These are phyloP conservation scores for Sporothrix inflata DNA, from an alignment of 2,329 filamentous ascomycete genomes.

Conservation along the genomic window DNA sequence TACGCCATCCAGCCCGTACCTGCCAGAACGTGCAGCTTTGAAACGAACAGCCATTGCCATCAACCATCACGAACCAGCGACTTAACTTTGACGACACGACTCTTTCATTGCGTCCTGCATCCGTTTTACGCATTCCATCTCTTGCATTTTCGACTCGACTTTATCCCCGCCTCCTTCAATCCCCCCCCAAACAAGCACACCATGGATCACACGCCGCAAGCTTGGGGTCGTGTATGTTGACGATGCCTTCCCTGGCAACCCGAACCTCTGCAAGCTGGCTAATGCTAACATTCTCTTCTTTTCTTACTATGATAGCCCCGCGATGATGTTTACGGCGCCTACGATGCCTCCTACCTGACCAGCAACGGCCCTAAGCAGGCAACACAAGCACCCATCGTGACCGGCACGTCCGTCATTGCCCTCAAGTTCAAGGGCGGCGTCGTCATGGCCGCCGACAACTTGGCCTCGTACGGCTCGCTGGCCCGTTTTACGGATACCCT, in stretches of 20 bases:
- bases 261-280: not conserved
- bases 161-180: not conserved
- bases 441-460: constrained; percentile 94
- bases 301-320: constrained; percentile 66
- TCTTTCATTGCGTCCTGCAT: not conserved
- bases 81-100: not conserved
- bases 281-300: not conserved
- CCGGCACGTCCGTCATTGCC: constrained; percentile 91
- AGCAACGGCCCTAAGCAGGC: constrained; percentile 73
- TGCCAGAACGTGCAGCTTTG: constrained; percentile 13
- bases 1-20: constrained; percentile 20
- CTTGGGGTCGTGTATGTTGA: constrained; percentile 69
- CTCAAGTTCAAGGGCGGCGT: constrained; percentile 97
- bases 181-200: constrained; percentile 11
- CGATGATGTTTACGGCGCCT: constrained; percentile 94
- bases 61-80: not conserved
- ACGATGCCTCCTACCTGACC: constrained; percentile 85
- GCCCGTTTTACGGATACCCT: constrained; percentile 97
- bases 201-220: constrained; percentile 75
- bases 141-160: not conserved
- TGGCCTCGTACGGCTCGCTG: constrained; percentile 96
- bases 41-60: not conserved
- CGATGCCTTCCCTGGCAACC: not conserved
- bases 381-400: constrained; percentile 91
- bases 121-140: not conserved